phyloP scores from a whole-genome alignment of 2,329 filamentous ascomycete species.

The Claviceps sorghi region DNA sequence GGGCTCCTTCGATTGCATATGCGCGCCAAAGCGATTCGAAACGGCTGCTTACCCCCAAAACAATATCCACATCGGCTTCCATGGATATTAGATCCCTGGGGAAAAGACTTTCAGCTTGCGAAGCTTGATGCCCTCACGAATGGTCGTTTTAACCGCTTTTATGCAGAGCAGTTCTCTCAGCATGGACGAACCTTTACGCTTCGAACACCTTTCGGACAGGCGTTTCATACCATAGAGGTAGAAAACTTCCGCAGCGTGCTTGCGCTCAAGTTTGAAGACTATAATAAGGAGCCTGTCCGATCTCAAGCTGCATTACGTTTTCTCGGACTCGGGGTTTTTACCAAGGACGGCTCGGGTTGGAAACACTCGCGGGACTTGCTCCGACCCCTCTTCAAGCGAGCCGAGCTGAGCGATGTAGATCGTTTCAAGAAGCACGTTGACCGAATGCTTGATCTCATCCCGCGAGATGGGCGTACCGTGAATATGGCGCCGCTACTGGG shows the following conservation, averaged over 20 bases:
- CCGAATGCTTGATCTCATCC: constrained; percentile 2
- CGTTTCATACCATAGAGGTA: constrained; percentile 1
- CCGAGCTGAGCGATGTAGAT: constrained; percentile 4
- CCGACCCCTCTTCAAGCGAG: constrained; percentile 2
- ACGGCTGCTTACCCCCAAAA: constrained; percentile 1
- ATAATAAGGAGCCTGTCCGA: constrained; percentile 1
- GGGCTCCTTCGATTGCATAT: neutral
- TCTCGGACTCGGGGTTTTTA: constrained; percentile 4
- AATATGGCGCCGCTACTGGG: constrained; percentile 2
- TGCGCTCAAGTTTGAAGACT: constrained; percentile 3
- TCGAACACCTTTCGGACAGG: neutral
- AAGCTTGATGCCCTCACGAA: neutral
- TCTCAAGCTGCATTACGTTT: constrained; percentile 1
- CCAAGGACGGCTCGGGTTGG: constrained; percentile 3
- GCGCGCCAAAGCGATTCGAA: neutral
- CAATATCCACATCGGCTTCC: constrained; percentile 4
- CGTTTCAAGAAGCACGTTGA: constrained; percentile 6
- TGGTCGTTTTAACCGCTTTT: constrained; percentile 3
- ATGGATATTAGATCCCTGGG: constrained; percentile 5
- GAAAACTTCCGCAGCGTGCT: constrained; percentile 6
- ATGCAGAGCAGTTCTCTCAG: constrained; percentile 1
- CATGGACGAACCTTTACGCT: constrained; percentile 3
- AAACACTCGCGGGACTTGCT: constrained; percentile 3
- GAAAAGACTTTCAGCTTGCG: neutral
- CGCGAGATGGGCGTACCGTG: constrained; percentile 1